Evolutionary conservation across 2,329 filamentous ascomycete genomes (phyloP).

Genomic region (Ceratocystiopsis brevicomis): DNA sequence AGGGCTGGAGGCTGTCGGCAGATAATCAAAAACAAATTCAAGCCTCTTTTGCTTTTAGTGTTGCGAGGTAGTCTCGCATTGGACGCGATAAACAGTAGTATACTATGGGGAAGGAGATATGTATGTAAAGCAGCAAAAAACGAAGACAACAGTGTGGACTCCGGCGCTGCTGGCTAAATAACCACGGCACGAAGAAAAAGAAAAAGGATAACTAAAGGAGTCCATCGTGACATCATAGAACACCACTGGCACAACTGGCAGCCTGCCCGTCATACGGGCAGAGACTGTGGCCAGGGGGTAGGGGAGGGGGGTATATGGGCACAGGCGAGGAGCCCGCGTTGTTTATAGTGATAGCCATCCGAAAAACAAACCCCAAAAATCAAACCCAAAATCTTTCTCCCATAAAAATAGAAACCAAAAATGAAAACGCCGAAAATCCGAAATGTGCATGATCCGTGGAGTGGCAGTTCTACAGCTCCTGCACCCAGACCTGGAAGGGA

Average conservation of each 20-base stretch:
- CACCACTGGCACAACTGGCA: too few relatives aligned
- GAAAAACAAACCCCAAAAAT: neutral
- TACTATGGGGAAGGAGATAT: neutral
- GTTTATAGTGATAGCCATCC: neutral
- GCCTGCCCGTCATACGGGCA: too few relatives aligned
- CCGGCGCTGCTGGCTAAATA: neutral
- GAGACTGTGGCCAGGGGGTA: too few relatives aligned
- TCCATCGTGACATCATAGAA: too few relatives aligned
- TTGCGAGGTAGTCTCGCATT: too few relatives aligned
- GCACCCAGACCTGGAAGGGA: constrained; percentile 15
- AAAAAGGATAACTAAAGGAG: neutral
- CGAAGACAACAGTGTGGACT: neutral
- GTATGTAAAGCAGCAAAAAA: neutral
- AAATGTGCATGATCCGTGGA: too few relatives aligned
- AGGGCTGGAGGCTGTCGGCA: too few relatives aligned
- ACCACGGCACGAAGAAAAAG: neutral
- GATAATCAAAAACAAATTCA: neutral
- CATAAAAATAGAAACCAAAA: too few relatives aligned
- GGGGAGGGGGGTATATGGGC: constrained; percentile 1
- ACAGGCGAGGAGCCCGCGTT: neutral
- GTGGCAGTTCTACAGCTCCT: constrained; percentile 12
- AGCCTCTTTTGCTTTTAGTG: neutral
- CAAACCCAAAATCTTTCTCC: too few relatives aligned
- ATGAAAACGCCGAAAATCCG: too few relatives aligned
- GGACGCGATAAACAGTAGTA: neutral